Conservation (phyloP, 2,329 filamentous ascomycete genomes). For the Alternaria sp. region DNA sequence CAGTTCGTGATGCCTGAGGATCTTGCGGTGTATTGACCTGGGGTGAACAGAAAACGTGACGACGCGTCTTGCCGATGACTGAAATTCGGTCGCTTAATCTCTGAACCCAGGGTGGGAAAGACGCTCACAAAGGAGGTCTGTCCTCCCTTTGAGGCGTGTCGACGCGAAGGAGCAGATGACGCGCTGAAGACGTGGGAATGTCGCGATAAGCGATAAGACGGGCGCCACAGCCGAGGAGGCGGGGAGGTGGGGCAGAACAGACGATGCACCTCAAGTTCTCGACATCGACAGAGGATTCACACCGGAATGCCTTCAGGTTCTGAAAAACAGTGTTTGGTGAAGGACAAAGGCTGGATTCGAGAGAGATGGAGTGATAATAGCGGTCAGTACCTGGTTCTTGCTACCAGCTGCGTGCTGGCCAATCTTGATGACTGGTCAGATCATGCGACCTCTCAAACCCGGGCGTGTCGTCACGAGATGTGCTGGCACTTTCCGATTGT, state of each 20-base stretch:
- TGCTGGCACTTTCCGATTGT: slow-evolving; percentile 27
- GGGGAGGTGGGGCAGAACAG: slow-evolving; percentile 15
- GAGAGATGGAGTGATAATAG: background rate
- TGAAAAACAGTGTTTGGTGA: background rate
- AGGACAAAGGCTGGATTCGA: background rate
- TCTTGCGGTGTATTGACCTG: background rate
- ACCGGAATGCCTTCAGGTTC: background rate
- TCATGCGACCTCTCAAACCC: slow-evolving; percentile 25
- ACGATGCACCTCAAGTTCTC: slow-evolving; percentile 6
- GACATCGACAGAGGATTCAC: background rate
- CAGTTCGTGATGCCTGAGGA: background rate
- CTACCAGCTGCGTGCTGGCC: slow-evolving; percentile 4
- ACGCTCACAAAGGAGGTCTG: background rate
- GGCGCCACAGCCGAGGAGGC: slow-evolving; percentile 32
- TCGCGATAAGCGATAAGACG: slow-evolving; percentile 32
- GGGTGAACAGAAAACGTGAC: background rate
- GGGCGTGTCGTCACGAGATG: slow-evolving; percentile 31
- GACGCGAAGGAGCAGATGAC: slow-evolving; percentile 30
- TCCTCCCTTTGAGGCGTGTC: slow-evolving; percentile 19
- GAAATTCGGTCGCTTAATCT: background rate
- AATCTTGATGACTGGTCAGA: slow-evolving; percentile 19
- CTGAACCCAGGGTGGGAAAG: background rate
- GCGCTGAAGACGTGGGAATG: slow-evolving; percentile 20
- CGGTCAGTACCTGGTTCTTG: background rate
- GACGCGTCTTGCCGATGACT: background rate